These are phyloP conservation scores for Penicillium odoratum DNA, from an alignment of 495 filamentous ascomycete species.

Conservation along the genomic window DNA sequence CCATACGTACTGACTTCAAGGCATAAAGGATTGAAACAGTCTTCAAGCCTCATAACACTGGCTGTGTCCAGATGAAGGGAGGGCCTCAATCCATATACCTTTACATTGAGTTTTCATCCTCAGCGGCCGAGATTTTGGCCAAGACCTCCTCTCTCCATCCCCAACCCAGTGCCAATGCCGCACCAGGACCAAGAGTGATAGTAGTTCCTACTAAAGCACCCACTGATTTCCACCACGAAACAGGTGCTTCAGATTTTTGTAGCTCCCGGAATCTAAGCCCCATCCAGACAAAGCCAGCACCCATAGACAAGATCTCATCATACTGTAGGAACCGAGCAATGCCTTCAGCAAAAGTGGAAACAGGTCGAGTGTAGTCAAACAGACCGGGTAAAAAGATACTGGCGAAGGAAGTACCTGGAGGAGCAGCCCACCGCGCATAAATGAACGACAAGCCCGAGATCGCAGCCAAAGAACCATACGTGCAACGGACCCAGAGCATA, in stretches of 20 bases:
- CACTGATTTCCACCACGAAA: background rate
- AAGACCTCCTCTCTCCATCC: background rate
- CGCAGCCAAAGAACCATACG: background rate
- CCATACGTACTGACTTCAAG: too few relatives aligned
- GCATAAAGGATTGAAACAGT: too few relatives aligned
- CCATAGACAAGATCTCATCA: background rate
- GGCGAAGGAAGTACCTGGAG: background rate
- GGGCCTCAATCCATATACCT: background rate
- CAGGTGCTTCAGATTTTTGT: background rate
- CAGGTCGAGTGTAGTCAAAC: background rate
- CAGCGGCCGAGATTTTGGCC: background rate
- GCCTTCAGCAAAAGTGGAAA: background rate
- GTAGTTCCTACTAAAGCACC: background rate
- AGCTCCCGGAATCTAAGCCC: background rate
- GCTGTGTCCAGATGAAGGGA: too few relatives aligned
- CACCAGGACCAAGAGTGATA: background rate
- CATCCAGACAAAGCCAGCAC: background rate
- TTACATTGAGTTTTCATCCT: background rate
- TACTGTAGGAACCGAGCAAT: background rate
- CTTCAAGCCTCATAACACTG: too few relatives aligned
- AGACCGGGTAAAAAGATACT: background rate
- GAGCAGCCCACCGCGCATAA: background rate
- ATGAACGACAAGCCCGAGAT: background rate
- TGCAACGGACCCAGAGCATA: background rate
- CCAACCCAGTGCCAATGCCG: background rate